Evolutionary conservation across 1,284 basidiomycete genomes (phyloP).

Genomic region (Baeospora myosura): DNA sequence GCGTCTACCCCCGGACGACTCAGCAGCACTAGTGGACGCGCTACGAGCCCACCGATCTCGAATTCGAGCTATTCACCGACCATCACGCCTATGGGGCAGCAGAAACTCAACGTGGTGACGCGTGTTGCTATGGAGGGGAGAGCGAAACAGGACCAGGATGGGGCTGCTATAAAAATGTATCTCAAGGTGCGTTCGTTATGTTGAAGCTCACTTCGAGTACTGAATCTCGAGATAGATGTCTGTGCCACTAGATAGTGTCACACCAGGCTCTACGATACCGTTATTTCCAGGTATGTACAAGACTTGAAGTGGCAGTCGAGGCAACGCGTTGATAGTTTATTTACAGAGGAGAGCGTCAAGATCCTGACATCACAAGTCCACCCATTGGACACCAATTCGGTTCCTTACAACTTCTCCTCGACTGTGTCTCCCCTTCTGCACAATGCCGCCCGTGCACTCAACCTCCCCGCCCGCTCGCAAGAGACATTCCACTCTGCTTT

Average conservation of each 20-base stretch:
- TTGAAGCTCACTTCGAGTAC: conserved; percentile 4
- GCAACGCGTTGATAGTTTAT: conserved; percentile 3
- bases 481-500: conserved; percentile 55
- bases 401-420: conserved; percentile 68
- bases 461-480: conserved; percentile 50
- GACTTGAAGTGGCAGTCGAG: not conserved
- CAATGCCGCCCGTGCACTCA: conserved; percentile 60
- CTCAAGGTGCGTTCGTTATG: conserved; percentile 47
- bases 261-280: conserved; percentile 58
- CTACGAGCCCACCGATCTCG: conserved; percentile 11
- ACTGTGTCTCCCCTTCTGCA: conserved; percentile 54
- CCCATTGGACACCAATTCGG: conserved; percentile 60
- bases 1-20: conserved; percentile 3
- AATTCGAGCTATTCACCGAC: conserved; percentile 23
- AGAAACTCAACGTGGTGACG: conserved; percentile 60
- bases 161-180: conserved; percentile 63
- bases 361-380: conserved; percentile 65
- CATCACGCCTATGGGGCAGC: conserved; percentile 29
- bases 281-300: conserved; percentile 57
- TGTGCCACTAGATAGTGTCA: conserved; percentile 54
- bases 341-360: conserved; percentile 68
- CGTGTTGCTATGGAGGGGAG: conserved; percentile 69
- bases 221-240: conserved; percentile 41
- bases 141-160: conserved; percentile 55
- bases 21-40: conserved; percentile 5